Evolutionary conservation across 2,329 filamentous ascomycete genomes (phyloP).

Genomic region (Claviceps sp.): DNA sequence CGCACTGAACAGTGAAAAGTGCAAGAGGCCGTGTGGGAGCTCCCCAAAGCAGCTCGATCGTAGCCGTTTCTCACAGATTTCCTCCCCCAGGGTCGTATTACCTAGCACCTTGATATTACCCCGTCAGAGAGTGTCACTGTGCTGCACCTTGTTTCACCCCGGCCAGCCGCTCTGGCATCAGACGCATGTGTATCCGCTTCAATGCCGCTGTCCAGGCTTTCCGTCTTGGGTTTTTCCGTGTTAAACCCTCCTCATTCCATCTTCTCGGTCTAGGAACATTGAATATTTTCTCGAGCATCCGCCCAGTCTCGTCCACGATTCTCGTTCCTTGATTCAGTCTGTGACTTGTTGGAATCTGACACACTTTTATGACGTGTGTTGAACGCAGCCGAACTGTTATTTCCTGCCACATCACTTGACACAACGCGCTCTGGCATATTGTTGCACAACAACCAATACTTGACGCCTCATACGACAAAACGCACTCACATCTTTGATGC

Average conservation of each 20-base stretch:
- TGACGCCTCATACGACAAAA: too few relatives aligned
- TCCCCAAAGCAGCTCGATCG: slow-evolving; percentile 22
- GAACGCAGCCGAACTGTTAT: too few relatives aligned
- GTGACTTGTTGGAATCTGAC: background rate
- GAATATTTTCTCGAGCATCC: background rate
- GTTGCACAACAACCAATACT: too few relatives aligned
- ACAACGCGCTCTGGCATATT: too few relatives aligned
- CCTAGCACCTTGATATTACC: slow-evolving; percentile 15
- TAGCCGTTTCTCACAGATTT: slow-evolving; percentile 25
- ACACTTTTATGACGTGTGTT: background rate
- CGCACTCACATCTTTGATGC: too few relatives aligned
- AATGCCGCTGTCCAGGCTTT: background rate
- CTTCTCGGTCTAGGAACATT: background rate
- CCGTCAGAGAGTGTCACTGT: slow-evolving; percentile 29
- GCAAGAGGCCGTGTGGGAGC: slow-evolving; percentile 22
- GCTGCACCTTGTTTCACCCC: slow-evolving; percentile 38
- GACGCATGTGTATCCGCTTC: slow-evolving; percentile 3
- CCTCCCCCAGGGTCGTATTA: slow-evolving; percentile 31
- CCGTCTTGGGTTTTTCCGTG: background rate
- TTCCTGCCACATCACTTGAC: too few relatives aligned
- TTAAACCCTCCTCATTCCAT: background rate
- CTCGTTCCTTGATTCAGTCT: background rate
- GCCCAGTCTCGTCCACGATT: background rate
- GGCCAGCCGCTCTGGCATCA: slow-evolving; percentile 19
- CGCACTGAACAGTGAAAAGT: slow-evolving; percentile 15